Evolutionary conservation across 129 eudicot species (phyloP).

Genomic region (Lactuca saligna): DNA sequence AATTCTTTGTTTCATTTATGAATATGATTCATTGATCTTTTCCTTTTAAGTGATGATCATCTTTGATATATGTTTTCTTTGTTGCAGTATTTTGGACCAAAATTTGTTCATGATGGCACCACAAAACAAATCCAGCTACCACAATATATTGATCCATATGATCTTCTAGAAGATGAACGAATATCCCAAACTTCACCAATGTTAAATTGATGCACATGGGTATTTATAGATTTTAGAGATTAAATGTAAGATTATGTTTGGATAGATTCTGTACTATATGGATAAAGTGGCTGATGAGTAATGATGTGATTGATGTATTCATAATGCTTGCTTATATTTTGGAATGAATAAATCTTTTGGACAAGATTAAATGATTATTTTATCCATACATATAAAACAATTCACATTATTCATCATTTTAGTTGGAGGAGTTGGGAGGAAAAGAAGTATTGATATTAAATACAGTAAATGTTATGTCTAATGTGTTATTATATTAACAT

Average conservation of each 20-base stretch:
- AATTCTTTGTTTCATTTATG: too few species aligned
- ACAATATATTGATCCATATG: constrained; percentile 77
- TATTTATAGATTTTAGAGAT: background rate
- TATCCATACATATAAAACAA: too few species aligned
- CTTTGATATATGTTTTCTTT: background rate
- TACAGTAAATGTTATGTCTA: too few species aligned
- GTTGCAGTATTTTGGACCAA: constrained; percentile 79
- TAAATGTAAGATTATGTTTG: background rate
- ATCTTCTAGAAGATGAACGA: constrained; percentile 74
- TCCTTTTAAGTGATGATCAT: background rate
- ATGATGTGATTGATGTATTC: too few species aligned
- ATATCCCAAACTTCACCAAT: constrained; percentile 62
- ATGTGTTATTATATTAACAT: too few species aligned
- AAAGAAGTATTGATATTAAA: too few species aligned
- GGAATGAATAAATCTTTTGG: too few species aligned
- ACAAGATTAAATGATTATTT: background rate
- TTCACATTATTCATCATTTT: too few species aligned
- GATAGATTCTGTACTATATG: background rate
- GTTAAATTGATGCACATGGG: constrained; percentile 42
- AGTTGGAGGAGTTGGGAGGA: too few species aligned
- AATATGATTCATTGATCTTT: too few species aligned
- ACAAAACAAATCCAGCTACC: constrained; percentile 48
- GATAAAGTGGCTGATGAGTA: too few species aligned
- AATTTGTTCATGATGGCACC: constrained; percentile 73
- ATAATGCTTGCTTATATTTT: too few species aligned